Evolutionary conservation across 768 basidiomycete species (phyloP).

Genomic region (Hericium erinaceus): DNA sequence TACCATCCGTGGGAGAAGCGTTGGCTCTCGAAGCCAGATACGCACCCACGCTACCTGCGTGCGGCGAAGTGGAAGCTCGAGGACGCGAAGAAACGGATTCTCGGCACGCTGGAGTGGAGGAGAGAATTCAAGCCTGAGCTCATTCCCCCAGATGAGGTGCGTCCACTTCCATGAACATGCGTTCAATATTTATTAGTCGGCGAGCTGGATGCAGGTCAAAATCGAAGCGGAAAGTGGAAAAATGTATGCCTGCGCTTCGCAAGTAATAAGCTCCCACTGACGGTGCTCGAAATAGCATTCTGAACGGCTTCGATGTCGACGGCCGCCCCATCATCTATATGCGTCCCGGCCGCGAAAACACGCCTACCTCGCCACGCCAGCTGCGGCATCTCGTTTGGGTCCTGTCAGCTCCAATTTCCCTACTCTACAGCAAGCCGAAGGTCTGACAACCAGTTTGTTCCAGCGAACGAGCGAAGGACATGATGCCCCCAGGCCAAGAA

Average conservation of each 20-base stretch:
- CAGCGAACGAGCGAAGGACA: slow-evolving; percentile 82
- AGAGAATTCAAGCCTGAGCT: slow-evolving; percentile 79
- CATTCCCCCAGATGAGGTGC: slow-evolving; percentile 67
- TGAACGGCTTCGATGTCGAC: slow-evolving; percentile 80
- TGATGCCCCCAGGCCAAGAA: slow-evolving; percentile 82
- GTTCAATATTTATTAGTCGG: no score
- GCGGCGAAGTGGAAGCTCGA: slow-evolving; percentile 77
- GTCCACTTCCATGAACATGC: neutral
- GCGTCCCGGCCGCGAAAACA: slow-evolving; percentile 84
- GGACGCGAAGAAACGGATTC: slow-evolving; percentile 71
- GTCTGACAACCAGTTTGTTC: neutral
- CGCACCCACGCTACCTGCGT: slow-evolving; percentile 68
- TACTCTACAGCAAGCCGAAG: neutral
- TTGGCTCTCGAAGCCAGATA: slow-evolving; percentile 66
- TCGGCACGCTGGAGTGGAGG: slow-evolving; percentile 76
- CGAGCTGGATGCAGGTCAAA: slow-evolving; percentile 32
- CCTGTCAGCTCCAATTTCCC: slow-evolving; percentile 43
- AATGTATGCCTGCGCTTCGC: slow-evolving; percentile 44
- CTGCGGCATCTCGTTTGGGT: slow-evolving; percentile 82
- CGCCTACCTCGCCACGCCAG: slow-evolving; percentile 66
- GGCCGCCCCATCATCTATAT: slow-evolving; percentile 86
- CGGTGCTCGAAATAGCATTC: slow-evolving; percentile 36
- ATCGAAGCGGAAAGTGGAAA: slow-evolving; percentile 81
- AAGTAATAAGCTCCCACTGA: neutral
- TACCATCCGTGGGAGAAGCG: slow-evolving; percentile 72